A percentile compares a stretch with the other conserved stretches of the same genome.
Conservation (phyloP, 1,284 basidiomycete species). For the Prillingera fragicola region DNA sequence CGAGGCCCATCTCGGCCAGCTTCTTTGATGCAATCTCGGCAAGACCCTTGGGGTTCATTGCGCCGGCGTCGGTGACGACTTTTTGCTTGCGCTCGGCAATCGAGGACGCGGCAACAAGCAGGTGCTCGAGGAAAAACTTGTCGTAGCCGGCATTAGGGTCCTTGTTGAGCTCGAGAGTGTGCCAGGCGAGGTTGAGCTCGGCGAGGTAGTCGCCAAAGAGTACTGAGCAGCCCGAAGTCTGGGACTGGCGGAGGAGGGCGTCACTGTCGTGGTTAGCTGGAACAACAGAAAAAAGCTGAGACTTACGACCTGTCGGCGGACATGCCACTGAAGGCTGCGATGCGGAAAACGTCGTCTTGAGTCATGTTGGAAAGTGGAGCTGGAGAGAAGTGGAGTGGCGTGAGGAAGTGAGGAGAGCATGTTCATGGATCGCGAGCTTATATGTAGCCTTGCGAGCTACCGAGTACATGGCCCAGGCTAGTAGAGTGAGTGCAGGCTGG, state of each 20-base stretch:
- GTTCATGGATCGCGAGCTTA: too few species aligned
- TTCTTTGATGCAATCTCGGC: conserved; percentile 12
- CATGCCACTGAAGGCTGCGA: conserved; percentile 18
- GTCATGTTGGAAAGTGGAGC: background rate
- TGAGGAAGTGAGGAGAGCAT: too few species aligned
- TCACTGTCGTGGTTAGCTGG: background rate
- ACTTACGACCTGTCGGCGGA: conserved; percentile 4
- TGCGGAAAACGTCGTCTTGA: conserved; percentile 10
- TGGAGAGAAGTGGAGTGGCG: background rate
- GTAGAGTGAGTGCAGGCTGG: too few species aligned
- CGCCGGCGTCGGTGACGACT: conserved; percentile 23
- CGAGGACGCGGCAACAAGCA: conserved; percentile 8
- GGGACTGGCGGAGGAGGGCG: conserved; percentile 12
- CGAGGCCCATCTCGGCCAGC: conserved; percentile 5
- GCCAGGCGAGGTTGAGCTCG: conserved; percentile 19
- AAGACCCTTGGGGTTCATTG: conserved; percentile 16
- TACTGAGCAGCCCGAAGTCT: conserved; percentile 5
- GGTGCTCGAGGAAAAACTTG: conserved; percentile 17
- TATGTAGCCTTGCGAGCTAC: too few species aligned
- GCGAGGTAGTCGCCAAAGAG: conserved; percentile 22
- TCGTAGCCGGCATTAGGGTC: conserved; percentile 21
- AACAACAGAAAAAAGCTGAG: too few species aligned
- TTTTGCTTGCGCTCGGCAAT: conserved; percentile 14
- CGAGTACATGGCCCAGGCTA: too few species aligned
- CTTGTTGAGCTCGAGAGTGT: conserved; percentile 14